Conservation (phyloP, 1,284 basidiomycete species). For the Boletus calvinii region DNA sequence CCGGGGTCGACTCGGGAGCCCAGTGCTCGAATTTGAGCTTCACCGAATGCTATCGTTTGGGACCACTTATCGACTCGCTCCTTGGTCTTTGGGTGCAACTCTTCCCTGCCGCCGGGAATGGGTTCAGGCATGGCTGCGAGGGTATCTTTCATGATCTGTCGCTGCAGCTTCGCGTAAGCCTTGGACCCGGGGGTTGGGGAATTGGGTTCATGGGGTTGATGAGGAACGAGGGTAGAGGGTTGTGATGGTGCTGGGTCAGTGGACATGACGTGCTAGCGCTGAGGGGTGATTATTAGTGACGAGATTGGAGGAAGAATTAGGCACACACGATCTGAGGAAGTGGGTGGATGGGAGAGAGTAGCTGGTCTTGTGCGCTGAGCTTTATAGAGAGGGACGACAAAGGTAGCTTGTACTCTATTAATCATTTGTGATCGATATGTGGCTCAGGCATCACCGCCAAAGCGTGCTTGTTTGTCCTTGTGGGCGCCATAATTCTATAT, state of each 20-base stretch:
- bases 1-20: constrained; percentile 17
- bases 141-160: constrained; percentile 17
- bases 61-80: constrained; percentile 17
- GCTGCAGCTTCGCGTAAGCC: constrained; percentile 19
- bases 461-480: constrained; percentile 45
- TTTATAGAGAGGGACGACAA: constrained; percentile 31
- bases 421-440: constrained; percentile 34
- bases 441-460: constrained; percentile 22
- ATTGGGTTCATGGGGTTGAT: background rate
- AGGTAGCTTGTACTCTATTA: constrained; percentile 23
- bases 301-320: background rate
- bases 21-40: constrained; percentile 20
- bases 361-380: background rate
- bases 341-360: background rate
- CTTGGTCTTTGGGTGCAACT: background rate
- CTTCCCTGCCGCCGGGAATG: background rate
- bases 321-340: constrained; percentile 8
- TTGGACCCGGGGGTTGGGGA: constrained; percentile 24
- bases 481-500: constrained; percentile 34
- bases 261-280: constrained; percentile 19
- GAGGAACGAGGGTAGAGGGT: constrained; percentile 8
- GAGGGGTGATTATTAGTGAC: background rate
- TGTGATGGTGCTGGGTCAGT: constrained; percentile 2
- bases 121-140: constrained; percentile 23
- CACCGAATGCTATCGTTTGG: constrained; percentile 16